These are phyloP conservation scores for Carex scoparia DNA, from an alignment of 176 grass and related monocot species.

Conservation along the genomic window DNA sequence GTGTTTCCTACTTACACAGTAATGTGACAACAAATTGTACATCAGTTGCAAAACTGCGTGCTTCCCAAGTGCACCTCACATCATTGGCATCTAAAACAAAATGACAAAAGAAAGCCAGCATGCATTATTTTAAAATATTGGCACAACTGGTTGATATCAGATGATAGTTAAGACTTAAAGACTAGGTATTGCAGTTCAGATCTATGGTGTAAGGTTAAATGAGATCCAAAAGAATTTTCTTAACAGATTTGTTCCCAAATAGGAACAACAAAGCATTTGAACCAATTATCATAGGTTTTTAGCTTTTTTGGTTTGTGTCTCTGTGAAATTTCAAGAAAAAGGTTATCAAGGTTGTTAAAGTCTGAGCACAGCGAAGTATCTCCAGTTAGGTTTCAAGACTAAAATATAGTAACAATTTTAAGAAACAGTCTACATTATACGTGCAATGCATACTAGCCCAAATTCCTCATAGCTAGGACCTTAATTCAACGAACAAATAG, in stretches of 20 bases:
- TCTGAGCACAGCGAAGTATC: background rate
- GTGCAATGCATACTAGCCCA: background rate
- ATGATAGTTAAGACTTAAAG: background rate
- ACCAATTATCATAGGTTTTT: background rate
- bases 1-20: background rate
- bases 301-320: background rate
- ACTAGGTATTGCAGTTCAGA: constrained; percentile 1
- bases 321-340: background rate
- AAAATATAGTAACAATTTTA: background rate
- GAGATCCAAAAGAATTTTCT: background rate
- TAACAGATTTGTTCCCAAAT: background rate
- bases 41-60: background rate
- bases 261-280: background rate
- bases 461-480: background rate
- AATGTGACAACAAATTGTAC: constrained; percentile 12
- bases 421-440: background rate
- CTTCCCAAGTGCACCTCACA: background rate
- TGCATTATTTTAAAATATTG: background rate
- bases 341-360: background rate
- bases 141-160: background rate
- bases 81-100: constrained; percentile 12
- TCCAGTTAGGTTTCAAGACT: background rate
- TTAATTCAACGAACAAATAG: background rate
- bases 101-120: background rate
- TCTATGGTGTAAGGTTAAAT: background rate